Percentiles rank a stretch among this genome's conserved stretches.
phyloP scores from a whole-genome alignment of 2,329 filamentous ascomycete species.

The Septoria petroselini region DNA sequence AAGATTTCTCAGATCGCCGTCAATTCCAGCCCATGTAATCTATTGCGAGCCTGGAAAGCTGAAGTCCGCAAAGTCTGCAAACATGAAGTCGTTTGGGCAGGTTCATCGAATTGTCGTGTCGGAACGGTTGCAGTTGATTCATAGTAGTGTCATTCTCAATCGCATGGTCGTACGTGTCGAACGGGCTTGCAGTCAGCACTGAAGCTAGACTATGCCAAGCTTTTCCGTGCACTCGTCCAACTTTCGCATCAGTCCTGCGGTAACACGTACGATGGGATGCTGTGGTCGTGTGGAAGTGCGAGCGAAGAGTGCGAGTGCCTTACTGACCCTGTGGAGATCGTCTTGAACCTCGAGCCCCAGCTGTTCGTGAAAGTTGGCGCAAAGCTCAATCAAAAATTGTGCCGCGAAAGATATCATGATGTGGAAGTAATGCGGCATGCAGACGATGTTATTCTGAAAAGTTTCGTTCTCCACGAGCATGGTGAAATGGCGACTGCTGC shows the following conservation, averaged over 20 bases:
- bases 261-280: constrained; percentile 22
- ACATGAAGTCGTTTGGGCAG: constrained; percentile 16
- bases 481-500: constrained; percentile 48
- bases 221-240: constrained; percentile 19
- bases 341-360: constrained; percentile 20
- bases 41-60: constrained; percentile 15
- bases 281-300: constrained; percentile 13
- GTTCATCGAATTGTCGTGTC: background rate
- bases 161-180: constrained; percentile 21
- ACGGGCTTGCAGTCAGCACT: constrained; percentile 19
- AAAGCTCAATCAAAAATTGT: constrained; percentile 52
- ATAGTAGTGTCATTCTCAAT: background rate
- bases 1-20: too few species aligned
- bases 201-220: constrained; percentile 17
- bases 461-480: constrained; percentile 46
- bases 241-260: constrained; percentile 19
- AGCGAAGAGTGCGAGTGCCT: constrained; percentile 21
- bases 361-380: constrained; percentile 42
- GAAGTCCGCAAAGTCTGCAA: constrained; percentile 14
- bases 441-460: constrained; percentile 42
- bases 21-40: background rate
- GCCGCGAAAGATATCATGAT: constrained; percentile 55
- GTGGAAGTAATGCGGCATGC: constrained; percentile 53
- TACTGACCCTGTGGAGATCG: constrained; percentile 16
- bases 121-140: background rate